phyloP scores from a whole-genome alignment of 345 rosid genomes.

The Barbarea vulgaris region DNA sequence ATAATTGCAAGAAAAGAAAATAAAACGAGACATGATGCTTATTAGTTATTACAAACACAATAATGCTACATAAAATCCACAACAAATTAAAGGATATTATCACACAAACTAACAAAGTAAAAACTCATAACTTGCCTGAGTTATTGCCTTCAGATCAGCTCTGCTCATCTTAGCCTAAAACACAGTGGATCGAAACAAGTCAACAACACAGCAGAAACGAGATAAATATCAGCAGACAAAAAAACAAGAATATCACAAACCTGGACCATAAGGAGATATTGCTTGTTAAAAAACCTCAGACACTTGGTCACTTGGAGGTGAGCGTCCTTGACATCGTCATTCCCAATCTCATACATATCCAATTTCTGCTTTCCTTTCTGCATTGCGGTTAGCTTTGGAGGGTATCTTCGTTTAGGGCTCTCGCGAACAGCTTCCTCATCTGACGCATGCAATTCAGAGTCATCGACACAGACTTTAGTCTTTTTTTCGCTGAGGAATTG shows the following conservation, averaged over 20 bases:
- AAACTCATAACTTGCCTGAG: constrained; percentile 60
- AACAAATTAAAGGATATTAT: neutral
- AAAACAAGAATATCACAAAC: constrained; percentile 36
- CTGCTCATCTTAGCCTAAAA: constrained; percentile 50
- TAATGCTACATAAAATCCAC: neutral
- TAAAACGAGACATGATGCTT: neutral
- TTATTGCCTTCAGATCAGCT: constrained; percentile 79
- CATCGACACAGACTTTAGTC: constrained; percentile 3
- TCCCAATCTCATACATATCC: neutral
- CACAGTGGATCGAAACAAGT: neutral
- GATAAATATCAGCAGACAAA: neutral
- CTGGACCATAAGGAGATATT: constrained; percentile 83
- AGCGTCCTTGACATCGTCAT: constrained; percentile 48
- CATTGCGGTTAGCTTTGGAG: constrained; percentile 10
- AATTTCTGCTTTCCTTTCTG: constrained; percentile 16
- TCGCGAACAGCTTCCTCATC: neutral
- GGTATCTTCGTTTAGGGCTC: neutral
- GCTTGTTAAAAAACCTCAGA: constrained; percentile 75
- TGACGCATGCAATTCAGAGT: neutral
- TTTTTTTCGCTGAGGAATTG: constrained; percentile 39
- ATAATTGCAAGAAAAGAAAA: neutral
- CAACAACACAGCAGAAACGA: constrained; percentile 9
- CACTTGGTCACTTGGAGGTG: constrained; percentile 65
- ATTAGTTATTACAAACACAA: constrained; percentile 24
- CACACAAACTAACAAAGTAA: neutral